Base-by-base conservation (phyloP, 140 eudicot species). In the Erigeron philadelphicus region DNA sequence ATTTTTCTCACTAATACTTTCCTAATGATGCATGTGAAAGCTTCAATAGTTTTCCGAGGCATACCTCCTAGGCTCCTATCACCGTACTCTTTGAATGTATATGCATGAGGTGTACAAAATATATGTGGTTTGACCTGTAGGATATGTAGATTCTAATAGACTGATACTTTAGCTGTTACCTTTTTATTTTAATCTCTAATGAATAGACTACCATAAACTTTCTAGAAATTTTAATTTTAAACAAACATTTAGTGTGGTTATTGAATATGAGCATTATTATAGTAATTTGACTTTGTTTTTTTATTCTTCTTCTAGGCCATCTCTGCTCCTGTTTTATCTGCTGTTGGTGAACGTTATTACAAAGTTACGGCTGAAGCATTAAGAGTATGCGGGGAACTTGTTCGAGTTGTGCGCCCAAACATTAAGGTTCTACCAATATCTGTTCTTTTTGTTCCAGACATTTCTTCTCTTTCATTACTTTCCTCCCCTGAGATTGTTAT, bases 361-460 rank as follows among this genome's bases (percentile, higher is more conserved):
- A 94, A 94, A 83, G 99, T 94, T 76, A 90, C 95, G 13, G 96
- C 99, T 23, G 99, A 94, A 79, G 99, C 99, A 19, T 64, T 94
- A 79, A 82, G 97, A 94, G 99, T 86, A 68, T 94, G 99, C 23
- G 99, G 99, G 74, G 97, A 94, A 80, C 97, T 94, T 79, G 99
- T 94, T 69, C 90, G 92, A 63, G 96, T 94, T 73, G 84, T 87
- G 66, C 89, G 99, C 43, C 97, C 97, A 23, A 71, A 83, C 78
- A 77, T 87, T 64, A 83, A 87, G 97, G 99, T 94, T 31, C 3
- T 19, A 18, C 72, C 19, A n/a, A 16, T 15, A 69, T 55, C 47
- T 55, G 25, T 38, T 64, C 11, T 38, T 6, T 72, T 8, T 72
- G 49, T 49, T 48, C 12, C 16, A 1, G 19, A 8, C 10, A 6